These are phyloP conservation scores for Fusarium poae DNA, from an alignment of 2,329 filamentous ascomycete genomes.

Conservation along the genomic window DNA sequence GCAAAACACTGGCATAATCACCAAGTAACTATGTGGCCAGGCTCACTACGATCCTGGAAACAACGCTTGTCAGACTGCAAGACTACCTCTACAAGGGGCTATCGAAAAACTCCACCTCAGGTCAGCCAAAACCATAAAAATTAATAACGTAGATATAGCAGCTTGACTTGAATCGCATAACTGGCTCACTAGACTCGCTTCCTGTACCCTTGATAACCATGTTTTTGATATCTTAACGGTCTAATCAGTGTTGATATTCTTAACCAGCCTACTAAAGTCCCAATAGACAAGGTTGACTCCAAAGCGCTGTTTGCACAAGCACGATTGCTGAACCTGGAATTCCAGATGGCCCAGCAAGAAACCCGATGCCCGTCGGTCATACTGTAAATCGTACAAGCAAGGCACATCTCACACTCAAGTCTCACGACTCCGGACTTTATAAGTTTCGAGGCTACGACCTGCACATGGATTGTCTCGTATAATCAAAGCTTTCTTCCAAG, in stretches of 20 bases:
- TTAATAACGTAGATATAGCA: neutral
- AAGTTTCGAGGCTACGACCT: slow-evolving; percentile 20
- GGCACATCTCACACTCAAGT: slow-evolving; percentile 12
- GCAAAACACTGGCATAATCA: neutral
- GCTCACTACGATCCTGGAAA: neutral
- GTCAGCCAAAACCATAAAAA: neutral
- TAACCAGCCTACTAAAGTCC: neutral
- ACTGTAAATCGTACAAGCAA: slow-evolving; percentile 16
- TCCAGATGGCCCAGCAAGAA: slow-evolving; percentile 15
- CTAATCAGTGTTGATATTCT: neutral
- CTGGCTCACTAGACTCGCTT: neutral
- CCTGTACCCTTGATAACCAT: neutral
- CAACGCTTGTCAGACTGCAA: neutral
- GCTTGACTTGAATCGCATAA: neutral
- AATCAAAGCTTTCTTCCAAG: slow-evolving; percentile 18
- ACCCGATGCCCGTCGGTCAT: slow-evolving; percentile 6
- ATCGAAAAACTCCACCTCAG: neutral
- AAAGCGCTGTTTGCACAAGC: neutral
- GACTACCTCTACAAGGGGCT: neutral
- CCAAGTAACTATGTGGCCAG: slow-evolving; percentile 2
- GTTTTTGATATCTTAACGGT: neutral
- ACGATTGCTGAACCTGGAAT: neutral
- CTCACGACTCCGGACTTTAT: slow-evolving; percentile 32
- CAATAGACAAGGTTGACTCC: neutral
- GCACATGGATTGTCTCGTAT: slow-evolving; percentile 12